These are phyloP conservation scores for Kuraishia hungarica DNA, from an alignment of 805 yeast species.

Conservation along the genomic window DNA sequence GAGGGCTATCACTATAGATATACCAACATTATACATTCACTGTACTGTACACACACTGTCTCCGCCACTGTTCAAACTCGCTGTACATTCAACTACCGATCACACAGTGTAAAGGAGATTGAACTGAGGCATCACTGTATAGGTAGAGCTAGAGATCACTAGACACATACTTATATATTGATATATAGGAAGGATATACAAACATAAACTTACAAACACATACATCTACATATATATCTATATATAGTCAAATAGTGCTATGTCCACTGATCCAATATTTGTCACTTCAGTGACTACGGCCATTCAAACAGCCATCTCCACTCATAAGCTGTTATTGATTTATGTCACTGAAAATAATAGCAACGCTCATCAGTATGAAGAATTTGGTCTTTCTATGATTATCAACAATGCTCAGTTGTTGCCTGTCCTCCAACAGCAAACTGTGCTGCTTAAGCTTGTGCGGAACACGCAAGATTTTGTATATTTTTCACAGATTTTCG, in stretches of 20 bases:
- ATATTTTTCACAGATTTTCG: slow-evolving; percentile 44
- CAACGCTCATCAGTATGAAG: not conserved
- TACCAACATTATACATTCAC: too few relatives aligned
- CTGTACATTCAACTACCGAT: too few relatives aligned
- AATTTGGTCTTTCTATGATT: not conserved
- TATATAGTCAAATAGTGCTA: not conserved
- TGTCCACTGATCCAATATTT: not conserved
- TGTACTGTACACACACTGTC: too few relatives aligned
- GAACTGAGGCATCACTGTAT: too few relatives aligned
- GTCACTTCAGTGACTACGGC: slow-evolving; percentile 13
- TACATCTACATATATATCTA: too few relatives aligned
- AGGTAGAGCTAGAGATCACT: too few relatives aligned
- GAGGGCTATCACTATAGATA: too few relatives aligned
- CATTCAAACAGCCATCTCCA: slow-evolving; percentile 23
- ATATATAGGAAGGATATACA: too few relatives aligned
- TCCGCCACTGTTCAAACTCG: too few relatives aligned
- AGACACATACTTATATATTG: too few relatives aligned
- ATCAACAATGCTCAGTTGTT: not conserved
- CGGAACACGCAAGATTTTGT: slow-evolving; percentile 29
- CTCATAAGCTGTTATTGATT: slow-evolving; percentile 24
- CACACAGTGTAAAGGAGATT: too few relatives aligned
- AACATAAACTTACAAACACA: too few relatives aligned
- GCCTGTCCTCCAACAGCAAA: slow-evolving; percentile 6
- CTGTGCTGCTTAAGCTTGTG: slow-evolving; percentile 27
- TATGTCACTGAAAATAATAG: slow-evolving; percentile 13